Conservation (phyloP, 257 asterid genomes). For the Coffea eugenioides region DNA sequence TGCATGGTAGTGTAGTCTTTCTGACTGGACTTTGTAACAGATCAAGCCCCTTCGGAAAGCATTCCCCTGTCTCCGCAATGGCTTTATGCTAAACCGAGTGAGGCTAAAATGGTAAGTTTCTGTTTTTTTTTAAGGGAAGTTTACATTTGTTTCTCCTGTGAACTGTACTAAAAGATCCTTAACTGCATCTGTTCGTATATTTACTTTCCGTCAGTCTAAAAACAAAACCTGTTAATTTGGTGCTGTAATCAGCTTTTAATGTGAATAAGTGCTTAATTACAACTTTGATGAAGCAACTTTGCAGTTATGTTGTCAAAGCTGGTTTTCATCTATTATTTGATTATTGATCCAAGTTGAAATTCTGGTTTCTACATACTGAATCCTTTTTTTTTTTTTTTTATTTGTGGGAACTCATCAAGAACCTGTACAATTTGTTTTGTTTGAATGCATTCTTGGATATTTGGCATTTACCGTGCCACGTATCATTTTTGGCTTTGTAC, state of each 20-base stretch:
- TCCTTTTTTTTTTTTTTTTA: not conserved
- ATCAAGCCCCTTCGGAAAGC: slow-evolving; percentile 70
- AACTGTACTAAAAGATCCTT: not conserved
- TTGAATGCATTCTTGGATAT: not conserved
- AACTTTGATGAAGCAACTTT: not conserved
- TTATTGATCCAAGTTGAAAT: not conserved
- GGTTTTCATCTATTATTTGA: not conserved
- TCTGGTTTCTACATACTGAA: not conserved
- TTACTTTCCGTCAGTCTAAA: not conserved
- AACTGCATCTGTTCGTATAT: not conserved
- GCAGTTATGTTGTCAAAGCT: not conserved
- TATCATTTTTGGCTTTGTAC: not conserved
- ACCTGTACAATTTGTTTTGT: not conserved
- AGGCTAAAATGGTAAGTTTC: slow-evolving; percentile 61
- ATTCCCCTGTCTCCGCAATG: slow-evolving; percentile 98
- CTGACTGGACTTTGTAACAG: slow-evolving; percentile 42
- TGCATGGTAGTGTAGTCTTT: not conserved
- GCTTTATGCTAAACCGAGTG: slow-evolving; percentile 85
- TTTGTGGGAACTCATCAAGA: not conserved
- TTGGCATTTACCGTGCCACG: not conserved
- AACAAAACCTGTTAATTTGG: not conserved
- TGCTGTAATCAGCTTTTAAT: not conserved
- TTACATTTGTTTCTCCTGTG: not conserved
- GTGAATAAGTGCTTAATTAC: not conserved
- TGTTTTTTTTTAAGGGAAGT: not conserved